phyloP scores from a whole-genome alignment of 306 rosid genomes.

The Quercus glauca region DNA sequence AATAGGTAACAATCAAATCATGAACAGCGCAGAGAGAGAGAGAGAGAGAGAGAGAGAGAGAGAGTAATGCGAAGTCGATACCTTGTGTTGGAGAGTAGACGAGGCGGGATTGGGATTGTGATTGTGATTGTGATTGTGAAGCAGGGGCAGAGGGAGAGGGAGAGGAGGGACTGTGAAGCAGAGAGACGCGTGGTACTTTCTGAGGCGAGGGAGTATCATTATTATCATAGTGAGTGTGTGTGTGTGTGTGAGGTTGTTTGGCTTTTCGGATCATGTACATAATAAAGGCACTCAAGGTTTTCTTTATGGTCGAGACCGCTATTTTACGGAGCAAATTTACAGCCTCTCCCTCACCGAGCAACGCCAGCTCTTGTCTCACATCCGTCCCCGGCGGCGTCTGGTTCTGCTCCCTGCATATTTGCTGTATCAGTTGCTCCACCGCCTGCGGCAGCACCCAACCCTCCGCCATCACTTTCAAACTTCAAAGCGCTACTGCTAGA shows the following conservation, averaged over 20 bases:
- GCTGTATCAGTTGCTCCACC: slow-evolving; percentile 17
- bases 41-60: no score
- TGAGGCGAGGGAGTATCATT: not conserved
- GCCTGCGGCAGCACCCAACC: slow-evolving; percentile 21
- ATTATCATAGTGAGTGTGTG: no score
- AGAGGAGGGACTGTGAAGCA: slow-evolving; percentile 2
- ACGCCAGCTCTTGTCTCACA: slow-evolving; percentile 8
- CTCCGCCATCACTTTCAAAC: not conserved
- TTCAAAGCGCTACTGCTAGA: no score
- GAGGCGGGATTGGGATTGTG: not conserved
- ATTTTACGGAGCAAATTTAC: slow-evolving; percentile 7
- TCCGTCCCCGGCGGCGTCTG: slow-evolving; percentile 5
- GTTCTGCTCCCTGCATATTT: slow-evolving; percentile 10
- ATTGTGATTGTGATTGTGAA: not conserved
- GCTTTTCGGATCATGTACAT: not conserved
- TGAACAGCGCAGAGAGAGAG: no score
- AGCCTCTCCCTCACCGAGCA: slow-evolving; percentile 26
- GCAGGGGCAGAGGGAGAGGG: not conserved
- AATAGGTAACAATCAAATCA: no score
- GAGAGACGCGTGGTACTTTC: not conserved
- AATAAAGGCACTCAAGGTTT: slow-evolving; percentile 17
- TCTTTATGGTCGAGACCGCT: not conserved
- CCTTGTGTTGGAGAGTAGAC: no score
- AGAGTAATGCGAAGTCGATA: no score
- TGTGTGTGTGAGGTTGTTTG: not conserved